A percentile compares a stretch with the other conserved stretches of the same genome.
phyloP scores from a whole-genome alignment of 345 rosid species.

The Salix caprea region DNA sequence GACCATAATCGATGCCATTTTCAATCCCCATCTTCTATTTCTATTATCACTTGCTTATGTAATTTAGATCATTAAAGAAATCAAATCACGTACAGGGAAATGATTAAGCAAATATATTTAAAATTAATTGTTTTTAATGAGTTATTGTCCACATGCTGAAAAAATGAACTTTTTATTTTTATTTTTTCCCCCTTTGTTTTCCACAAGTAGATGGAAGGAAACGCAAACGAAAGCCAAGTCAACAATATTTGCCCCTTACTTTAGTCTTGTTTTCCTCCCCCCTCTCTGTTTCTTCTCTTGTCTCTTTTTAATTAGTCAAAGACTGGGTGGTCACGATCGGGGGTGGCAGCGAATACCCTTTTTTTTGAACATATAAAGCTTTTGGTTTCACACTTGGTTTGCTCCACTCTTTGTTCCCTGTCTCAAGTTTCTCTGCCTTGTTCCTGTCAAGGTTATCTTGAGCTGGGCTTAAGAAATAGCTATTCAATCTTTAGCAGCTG shows the following conservation, averaged over 20 bases:
- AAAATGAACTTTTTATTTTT: background rate
- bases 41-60: background rate
- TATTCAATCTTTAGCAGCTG: background rate
- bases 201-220: slow-evolving; percentile 7
- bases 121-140: background rate
- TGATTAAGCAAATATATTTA: background rate
- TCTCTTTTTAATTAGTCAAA: slow-evolving; percentile 30
- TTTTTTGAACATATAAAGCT: slow-evolving; percentile 3
- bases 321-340: slow-evolving; percentile 9
- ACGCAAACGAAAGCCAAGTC: slow-evolving; percentile 10
- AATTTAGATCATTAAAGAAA: background rate
- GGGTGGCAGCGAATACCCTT: slow-evolving; percentile 25
- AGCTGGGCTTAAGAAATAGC: slow-evolving; percentile 1
- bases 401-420: slow-evolving; percentile 2
- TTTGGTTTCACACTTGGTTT: slow-evolving; percentile 28
- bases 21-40: background rate
- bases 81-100: too few relatives aligned
- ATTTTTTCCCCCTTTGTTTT: background rate
- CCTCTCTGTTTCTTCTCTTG: background rate
- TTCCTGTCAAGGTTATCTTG: background rate
- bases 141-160: background rate
- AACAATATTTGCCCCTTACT: slow-evolving; percentile 8
- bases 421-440: background rate
- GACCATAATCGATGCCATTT: background rate
- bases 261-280: background rate